phyloP scores from a whole-genome alignment of 768 basidiomycete genomes.

The Boletus rubroflammeus region DNA sequence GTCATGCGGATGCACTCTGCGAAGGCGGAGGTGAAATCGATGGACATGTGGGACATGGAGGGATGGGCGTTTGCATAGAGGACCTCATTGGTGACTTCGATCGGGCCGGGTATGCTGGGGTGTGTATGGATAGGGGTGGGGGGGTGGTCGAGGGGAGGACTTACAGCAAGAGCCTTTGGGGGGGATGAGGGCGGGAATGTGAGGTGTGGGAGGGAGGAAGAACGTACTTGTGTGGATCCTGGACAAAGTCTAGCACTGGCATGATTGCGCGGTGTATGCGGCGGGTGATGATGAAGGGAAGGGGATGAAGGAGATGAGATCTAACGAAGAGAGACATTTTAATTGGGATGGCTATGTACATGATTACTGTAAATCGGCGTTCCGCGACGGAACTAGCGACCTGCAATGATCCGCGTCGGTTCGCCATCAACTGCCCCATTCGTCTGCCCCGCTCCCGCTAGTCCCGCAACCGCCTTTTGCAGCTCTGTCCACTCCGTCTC shows the following conservation, averaged over 20 bases:
- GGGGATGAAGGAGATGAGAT: background rate
- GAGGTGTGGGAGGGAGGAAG: conserved; percentile 14
- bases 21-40: conserved; percentile 84
- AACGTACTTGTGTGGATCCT: conserved; percentile 49
- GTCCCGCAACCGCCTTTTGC: conserved; percentile 78
- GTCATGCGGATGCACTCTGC: conserved; percentile 88
- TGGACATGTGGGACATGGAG: conserved; percentile 82
- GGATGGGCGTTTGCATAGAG: conserved; percentile 93
- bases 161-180: conserved; percentile 52
- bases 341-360: no score
- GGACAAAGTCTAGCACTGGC: conserved; percentile 26
- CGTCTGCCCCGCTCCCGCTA: conserved; percentile 49
- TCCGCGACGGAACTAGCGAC: conserved; percentile 30
- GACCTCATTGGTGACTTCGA: conserved; percentile 66
- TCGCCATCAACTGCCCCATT: conserved; percentile 35
- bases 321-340: background rate
- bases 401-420: conserved; percentile 31
- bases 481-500: conserved; percentile 94
- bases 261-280: conserved; percentile 6
- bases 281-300: background rate
- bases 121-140: background rate
- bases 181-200: conserved; percentile 21
- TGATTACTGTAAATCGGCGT: background rate
- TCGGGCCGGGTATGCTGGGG: conserved; percentile 58
- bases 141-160: background rate